These are phyloP conservation scores for Seiridium unicorne DNA, from an alignment of 2,329 filamentous ascomycete genomes.

Conservation along the genomic window DNA sequence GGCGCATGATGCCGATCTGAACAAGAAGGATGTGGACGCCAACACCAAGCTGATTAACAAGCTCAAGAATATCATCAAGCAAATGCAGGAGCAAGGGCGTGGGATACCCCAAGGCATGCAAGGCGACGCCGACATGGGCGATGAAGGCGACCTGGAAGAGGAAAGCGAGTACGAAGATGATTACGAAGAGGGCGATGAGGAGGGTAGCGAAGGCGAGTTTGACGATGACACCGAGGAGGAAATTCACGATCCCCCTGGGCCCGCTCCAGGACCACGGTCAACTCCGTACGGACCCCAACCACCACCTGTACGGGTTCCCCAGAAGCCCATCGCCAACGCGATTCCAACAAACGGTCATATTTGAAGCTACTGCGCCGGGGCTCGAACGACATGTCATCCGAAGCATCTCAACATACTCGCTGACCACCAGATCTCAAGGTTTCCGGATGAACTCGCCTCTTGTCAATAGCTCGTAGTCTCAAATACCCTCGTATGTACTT, in stretches of 20 bases:
- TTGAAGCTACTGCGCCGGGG: not conserved
- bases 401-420: too few relatives aligned
- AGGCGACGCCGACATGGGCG: slow-evolving; percentile 56
- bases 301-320: slow-evolving; percentile 3
- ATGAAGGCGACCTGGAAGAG: slow-evolving; percentile 64
- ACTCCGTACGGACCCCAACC: slow-evolving; percentile 10
- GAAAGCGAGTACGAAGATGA: slow-evolving; percentile 64
- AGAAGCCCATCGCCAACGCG: not conserved
- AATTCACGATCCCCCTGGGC: slow-evolving; percentile 15
- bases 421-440: too few relatives aligned
- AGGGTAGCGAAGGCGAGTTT: slow-evolving; percentile 34
- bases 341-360: slow-evolving; percentile 12
- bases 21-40: slow-evolving; percentile 73
- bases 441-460: too few relatives aligned
- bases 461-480: too few relatives aligned
- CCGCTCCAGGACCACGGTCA: not conserved
- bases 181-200: slow-evolving; percentile 49
- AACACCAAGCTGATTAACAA: slow-evolving; percentile 85
- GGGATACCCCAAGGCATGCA: slow-evolving; percentile 67
- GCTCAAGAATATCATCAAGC: slow-evolving; percentile 89
- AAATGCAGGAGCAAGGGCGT: slow-evolving; percentile 93
- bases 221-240: slow-evolving; percentile 55
- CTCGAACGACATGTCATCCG: too few relatives aligned
- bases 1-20: slow-evolving; percentile 85
- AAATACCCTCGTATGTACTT: too few relatives aligned